Evolutionary conservation across 192 early-diverging fungal species (phyloP).

Genomic region (Backusella circina): DNA sequence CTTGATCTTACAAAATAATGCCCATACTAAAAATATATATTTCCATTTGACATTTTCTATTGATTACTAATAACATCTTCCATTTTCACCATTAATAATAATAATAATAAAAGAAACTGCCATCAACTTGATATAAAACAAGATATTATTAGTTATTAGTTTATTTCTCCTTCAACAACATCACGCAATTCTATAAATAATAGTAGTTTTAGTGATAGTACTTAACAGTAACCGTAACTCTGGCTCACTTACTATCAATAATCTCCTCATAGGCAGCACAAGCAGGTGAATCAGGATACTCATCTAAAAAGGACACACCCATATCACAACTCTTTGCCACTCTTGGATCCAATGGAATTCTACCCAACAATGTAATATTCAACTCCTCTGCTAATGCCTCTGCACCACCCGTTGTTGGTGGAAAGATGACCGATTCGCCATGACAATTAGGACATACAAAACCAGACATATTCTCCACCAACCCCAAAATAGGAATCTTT

Average conservation of each 20-base stretch:
- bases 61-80: too few species aligned
- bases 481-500: constrained; percentile 81
- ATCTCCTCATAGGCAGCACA: constrained; percentile 61
- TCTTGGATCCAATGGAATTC: constrained; percentile 74
- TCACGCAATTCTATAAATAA: not conserved
- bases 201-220: not conserved
- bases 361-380: constrained; percentile 59
- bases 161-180: not conserved
- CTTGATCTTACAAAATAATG: too few species aligned
- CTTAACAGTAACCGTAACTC: not conserved
- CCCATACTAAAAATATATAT: too few species aligned
- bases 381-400: constrained; percentile 61
- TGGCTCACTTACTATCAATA: constrained; percentile 47
- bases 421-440: constrained; percentile 71
- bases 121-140: too few species aligned
- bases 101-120: too few species aligned
- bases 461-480: constrained; percentile 98
- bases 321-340: constrained; percentile 83
- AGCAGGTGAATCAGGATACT: constrained; percentile 86
- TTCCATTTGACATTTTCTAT: too few species aligned
- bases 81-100: too few species aligned
- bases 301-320: constrained; percentile 88
- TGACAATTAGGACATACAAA: constrained; percentile 91
- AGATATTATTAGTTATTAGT: not conserved
- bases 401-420: constrained; percentile 75